These are phyloP conservation scores for Boletus sp. DNA, from an alignment of 768 basidiomycete genomes.

Conservation along the genomic window DNA sequence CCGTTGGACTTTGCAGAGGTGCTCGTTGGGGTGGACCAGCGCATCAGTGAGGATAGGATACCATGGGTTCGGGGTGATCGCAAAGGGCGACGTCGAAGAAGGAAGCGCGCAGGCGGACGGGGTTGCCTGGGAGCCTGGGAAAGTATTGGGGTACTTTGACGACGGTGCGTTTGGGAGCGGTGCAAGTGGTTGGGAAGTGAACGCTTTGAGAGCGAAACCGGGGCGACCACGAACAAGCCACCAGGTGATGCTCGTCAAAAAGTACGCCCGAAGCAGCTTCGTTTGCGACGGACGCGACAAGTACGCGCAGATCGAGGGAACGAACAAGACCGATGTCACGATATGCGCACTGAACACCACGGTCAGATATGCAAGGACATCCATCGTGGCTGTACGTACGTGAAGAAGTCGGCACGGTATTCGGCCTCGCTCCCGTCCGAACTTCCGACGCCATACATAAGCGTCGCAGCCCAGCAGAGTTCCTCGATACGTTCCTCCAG, in stretches of 20 bases:
- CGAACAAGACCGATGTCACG: slow-evolving; percentile 63
- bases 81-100: slow-evolving; percentile 33
- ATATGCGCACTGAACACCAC: slow-evolving; percentile 56
- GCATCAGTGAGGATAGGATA: slow-evolving; percentile 50
- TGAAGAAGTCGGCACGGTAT: slow-evolving; percentile 66
- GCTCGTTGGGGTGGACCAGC: slow-evolving; percentile 58
- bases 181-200: slow-evolving; percentile 38
- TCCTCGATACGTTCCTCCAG: slow-evolving; percentile 58
- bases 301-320: slow-evolving; percentile 47
- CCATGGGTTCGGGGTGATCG: slow-evolving; percentile 55
- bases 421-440: slow-evolving; percentile 35
- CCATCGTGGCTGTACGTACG: slow-evolving; percentile 39
- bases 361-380: slow-evolving; percentile 1
- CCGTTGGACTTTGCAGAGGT: slow-evolving; percentile 47
- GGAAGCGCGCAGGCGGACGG: slow-evolving; percentile 28
- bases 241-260: slow-evolving; percentile 48
- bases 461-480: slow-evolving; percentile 49
- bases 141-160: slow-evolving; percentile 23
- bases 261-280: slow-evolving; percentile 56
- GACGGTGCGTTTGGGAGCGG: slow-evolving; percentile 17
- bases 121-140: slow-evolving; percentile 18
- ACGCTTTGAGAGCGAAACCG: slow-evolving; percentile 44
- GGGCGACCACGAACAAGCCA: slow-evolving; percentile 59
- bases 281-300: slow-evolving; percentile 56
- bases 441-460: slow-evolving; percentile 62